Evolutionary conservation across 345 rosid genomes (phyloP), one percentile per base, ranked within the genome.

Genomic region (Dipteronia dyeriana): DNA sequence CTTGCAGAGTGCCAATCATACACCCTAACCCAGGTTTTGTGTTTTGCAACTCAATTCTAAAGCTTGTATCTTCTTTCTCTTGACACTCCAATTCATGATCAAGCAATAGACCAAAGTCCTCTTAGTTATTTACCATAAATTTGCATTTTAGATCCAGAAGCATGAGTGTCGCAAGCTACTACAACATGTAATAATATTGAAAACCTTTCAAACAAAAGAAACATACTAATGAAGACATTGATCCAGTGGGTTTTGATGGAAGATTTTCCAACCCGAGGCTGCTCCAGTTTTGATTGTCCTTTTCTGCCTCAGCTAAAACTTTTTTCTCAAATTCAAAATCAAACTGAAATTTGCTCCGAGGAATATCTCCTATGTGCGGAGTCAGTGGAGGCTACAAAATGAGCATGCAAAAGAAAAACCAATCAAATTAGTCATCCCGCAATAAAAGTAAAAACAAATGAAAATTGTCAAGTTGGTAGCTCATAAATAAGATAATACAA

Each of bases 311-410:
- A 7, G 92, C 91, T 22, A 91, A 79, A 70, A 89, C 84, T 83
- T 86, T 92, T 82, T 84, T 84, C 83, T 93, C 97, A 61, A 95
- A 78, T 5, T 87, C 88, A 61, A 95, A 93, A 87, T 93, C 91
- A 41, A 90, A 91, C 76, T 91, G 94, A 78, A 93, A 93, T 72
- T 84, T 90, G 80, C 97, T 89, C 65, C 92, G 85, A 0, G 90
- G 94, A 86, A 95, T 81, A 64, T 95, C 98, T 72, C 91, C 89
- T 12, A 80, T 71, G 59, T 84, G 88, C 0, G 90, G 88, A 34
- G 81, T 65, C 88, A 91, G 56, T 71, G 83, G 91, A 70, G 97
- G 98, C 97, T 94, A 80, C 77, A 89, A 82, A 47, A 76, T 53
- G 45, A 70, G 8, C 70, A 31, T 19, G 54, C 73, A 62, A 79